Percentiles rank a stretch among this genome's conserved stretches.
phyloP scores from a whole-genome alignment of 140 eudicot species.

The Anethum foeniculum region DNA sequence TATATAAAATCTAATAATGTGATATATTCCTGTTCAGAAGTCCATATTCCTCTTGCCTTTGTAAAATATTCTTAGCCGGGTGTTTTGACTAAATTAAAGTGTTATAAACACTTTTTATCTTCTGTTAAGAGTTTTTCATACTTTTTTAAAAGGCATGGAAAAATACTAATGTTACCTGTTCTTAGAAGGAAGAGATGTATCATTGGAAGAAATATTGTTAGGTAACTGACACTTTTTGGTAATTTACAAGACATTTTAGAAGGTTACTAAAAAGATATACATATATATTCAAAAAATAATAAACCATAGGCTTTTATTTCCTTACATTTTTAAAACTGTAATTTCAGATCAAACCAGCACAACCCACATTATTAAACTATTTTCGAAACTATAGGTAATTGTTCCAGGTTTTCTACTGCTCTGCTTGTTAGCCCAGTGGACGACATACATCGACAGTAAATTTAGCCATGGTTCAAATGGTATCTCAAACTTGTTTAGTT shows the following conservation, averaged over 20 bases:
- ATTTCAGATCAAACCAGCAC: background rate
- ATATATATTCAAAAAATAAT: background rate
- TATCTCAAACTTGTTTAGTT: background rate
- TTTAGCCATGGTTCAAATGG: background rate
- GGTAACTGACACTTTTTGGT: background rate
- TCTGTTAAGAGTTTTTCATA: background rate
- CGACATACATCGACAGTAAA: background rate
- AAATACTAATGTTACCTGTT: background rate
- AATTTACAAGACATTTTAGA: background rate
- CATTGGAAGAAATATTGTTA: background rate
- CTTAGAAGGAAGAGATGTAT: background rate
- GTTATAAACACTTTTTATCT: background rate
- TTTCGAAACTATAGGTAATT: background rate
- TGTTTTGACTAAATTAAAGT: slow-evolving; percentile 1
- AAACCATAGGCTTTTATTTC: background rate
- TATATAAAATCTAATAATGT: background rate
- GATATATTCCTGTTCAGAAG: background rate
- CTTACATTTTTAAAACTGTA: background rate
- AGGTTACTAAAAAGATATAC: background rate
- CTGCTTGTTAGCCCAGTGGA: slow-evolving; percentile 1
- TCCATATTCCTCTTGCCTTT: background rate
- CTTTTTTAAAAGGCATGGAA: background rate
- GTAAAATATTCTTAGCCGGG: background rate
- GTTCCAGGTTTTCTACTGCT: background rate
- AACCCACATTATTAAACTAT: background rate